These are phyloP conservation scores for Colletotrichum chlorophyti DNA, from an alignment of 2,329 filamentous ascomycete species.

Conservation along the genomic window DNA sequence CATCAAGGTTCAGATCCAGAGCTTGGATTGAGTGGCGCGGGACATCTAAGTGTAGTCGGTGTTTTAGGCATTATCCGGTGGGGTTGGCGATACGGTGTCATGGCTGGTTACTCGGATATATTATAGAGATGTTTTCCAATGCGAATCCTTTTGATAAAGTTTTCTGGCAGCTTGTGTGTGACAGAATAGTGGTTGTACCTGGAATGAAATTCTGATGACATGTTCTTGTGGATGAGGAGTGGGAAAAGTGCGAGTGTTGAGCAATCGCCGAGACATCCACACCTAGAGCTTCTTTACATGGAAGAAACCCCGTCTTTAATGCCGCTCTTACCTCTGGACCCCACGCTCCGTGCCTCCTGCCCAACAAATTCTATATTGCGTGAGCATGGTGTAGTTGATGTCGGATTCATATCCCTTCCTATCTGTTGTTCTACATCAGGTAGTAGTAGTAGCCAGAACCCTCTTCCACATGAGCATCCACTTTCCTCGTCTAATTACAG, in stretches of 20 bases:
- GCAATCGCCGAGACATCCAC: background rate
- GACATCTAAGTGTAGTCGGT: conserved; percentile 7
- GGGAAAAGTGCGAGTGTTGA: background rate
- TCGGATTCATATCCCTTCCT: too few species aligned
- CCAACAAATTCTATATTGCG: background rate
- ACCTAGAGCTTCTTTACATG: background rate
- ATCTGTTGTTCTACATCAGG: too few species aligned
- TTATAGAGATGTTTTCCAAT: conserved; percentile 15
- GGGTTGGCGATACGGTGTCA: conserved; percentile 28
- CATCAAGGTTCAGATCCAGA: conserved; percentile 98
- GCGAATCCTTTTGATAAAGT: background rate
- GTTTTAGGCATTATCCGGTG: conserved; percentile 23
- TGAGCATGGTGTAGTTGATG: background rate
- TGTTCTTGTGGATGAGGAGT: background rate
- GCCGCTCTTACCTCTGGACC: too few species aligned
- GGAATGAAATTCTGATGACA: background rate
- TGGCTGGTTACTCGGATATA: conserved; percentile 12
- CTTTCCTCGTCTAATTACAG: too few species aligned
- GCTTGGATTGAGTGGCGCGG: conserved; percentile 52
- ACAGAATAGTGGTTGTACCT: background rate
- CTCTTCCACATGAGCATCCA: too few species aligned
- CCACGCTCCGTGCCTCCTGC: background rate
- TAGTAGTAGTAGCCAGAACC: too few species aligned
- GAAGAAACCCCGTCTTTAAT: background rate
- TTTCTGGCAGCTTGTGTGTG: background rate